Evolutionary conservation across 306 rosid genomes (phyloP), one percentile per base, ranked within the genome.

Genomic region (cucumber (Cucumis sativus)): DNA sequence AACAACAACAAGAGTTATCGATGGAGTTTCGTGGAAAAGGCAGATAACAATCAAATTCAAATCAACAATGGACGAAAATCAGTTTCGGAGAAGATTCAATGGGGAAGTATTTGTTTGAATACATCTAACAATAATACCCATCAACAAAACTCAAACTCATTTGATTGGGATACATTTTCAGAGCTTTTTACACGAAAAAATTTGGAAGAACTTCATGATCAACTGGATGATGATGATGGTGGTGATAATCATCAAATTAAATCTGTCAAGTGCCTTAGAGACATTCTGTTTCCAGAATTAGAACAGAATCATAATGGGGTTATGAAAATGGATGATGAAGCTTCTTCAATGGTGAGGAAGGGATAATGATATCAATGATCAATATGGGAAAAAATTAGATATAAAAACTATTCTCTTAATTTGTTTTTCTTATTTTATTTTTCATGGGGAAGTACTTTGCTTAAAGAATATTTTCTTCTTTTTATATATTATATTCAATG

Each of bases 71-170:
- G 93, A 61, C 83, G 96, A 72, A 90, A 82, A 59, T 90, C 97
- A 7, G 64, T 84, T 21, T 93, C 90, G 10, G 98, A 92, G 84
- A 93, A 80, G 75, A 91, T 94, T 61, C 97, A 91, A 79, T 94
- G 98, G 98, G 88, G 92, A 76, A 94, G 89, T 76, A 91, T 94
- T 80, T 94, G 98, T 82, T 90, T 94, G 59, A 94, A 94, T 86
- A 88, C 80, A 78, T 0, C 57, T 0, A 52, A 52, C 57, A 17
- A 6, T 15, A 52, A 6, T 15, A 52, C 57, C 57, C 57, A 52
- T 6, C 57, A 52, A 52, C 20, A 16, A 77, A 80, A 72, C 41
- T 76, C 83, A 25, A 86, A 88, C 21, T 78, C 82, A 81, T 82
- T 77, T 63, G 86, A 82, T 65, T 82, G 80, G 33, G 82, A 84